Evolutionary conservation across 345 rosid genomes (phyloP), one percentile per base, ranked within the genome.

Genomic region (Cardamine occulta): DNA sequence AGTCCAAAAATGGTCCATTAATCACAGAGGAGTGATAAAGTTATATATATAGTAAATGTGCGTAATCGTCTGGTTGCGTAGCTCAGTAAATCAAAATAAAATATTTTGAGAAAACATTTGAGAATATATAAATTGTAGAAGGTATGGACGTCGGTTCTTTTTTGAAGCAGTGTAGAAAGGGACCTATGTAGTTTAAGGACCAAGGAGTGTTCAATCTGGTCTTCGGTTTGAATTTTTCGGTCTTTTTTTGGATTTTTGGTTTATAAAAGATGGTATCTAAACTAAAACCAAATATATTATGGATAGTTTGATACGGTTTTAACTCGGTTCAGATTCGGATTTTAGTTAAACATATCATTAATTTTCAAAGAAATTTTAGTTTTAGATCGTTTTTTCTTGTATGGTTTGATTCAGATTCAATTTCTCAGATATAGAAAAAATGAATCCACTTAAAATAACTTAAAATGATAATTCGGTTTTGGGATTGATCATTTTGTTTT

Each of bases 111-210:
- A 52, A 34, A 63, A 32, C 56, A 64, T 23, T 32, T 17, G 37
- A 32, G 39, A 23, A 54, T 65, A 45, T 65, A 56, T 29, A 54
- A 63, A 65, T 34, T 56, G 28, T 55, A 34, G 37, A 17, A 64
- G 69, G 71, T 35, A 23, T 54, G 35, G 71, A 21, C 66, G 74
- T 71, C 47, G 74, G 34, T 68, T 68, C 42, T 29, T 68, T 35
- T 68, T 68, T 54, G 52, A 26, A 68, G 19, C 21, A 23, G 34
- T 26, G 31, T 14, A 39, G 52, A 54, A 55, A 37, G 40, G 5
- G 70, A 66, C 70, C 26, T 18, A 17, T 63, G 3, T 31, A 32
- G 8, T 18, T 8, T 48, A 34, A 34, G 1, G 10, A 2, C 1
- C 3, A 48, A 15, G 17, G 7, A 17, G 6, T 42, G 6, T 42